A percentile compares a stretch with the other conserved stretches of the same genome.
These are phyloP conservation scores for Quercus mongolica DNA, from an alignment of 306 rosid genomes.

Conservation along the genomic window DNA sequence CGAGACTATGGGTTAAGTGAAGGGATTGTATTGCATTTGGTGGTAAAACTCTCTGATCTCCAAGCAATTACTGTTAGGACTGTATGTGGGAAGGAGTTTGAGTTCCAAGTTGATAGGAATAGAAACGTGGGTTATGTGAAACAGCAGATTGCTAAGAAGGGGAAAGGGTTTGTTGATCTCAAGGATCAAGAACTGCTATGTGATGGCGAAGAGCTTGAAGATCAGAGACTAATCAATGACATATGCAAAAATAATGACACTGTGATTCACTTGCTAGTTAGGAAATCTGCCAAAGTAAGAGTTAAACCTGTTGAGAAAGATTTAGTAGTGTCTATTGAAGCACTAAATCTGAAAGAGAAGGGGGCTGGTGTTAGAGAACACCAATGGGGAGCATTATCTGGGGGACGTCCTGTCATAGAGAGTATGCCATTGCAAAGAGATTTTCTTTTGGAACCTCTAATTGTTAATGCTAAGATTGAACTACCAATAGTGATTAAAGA, in stretches of 20 bases:
- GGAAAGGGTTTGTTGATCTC: conserved; percentile 45
- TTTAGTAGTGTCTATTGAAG: conserved; percentile 61
- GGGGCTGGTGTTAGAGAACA: conserved; percentile 14
- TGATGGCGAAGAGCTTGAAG: conserved; percentile 72
- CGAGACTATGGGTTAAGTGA: conserved; percentile 69
- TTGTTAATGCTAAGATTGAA: conserved; percentile 31
- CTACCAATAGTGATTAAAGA: conserved; percentile 39
- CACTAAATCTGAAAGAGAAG: conserved; percentile 21
- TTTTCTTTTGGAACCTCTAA: conserved; percentile 57
- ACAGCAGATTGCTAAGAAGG: conserved; percentile 55
- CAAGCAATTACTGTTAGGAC: conserved; percentile 66
- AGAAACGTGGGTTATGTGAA: conserved; percentile 72
- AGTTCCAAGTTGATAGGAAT: conserved; percentile 58
- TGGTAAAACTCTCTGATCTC: conserved; percentile 62
- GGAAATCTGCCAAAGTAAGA: conserved; percentile 60
- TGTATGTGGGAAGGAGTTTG: conserved; percentile 60
- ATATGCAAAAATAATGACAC: conserved; percentile 49
- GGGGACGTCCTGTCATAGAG: conserved; percentile 24
- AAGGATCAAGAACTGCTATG: conserved; percentile 60
- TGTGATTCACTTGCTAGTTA: conserved; percentile 55
- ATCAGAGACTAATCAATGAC: conserved; percentile 69
- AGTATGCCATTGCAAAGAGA: conserved; percentile 28
- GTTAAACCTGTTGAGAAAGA: conserved; percentile 56
- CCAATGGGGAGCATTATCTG: conserved; percentile 24
- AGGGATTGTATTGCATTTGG: conserved; percentile 64